Evolutionary conservation across 177 flowering plant genomes (phyloP).

Genomic region (Vitis hybrid): DNA sequence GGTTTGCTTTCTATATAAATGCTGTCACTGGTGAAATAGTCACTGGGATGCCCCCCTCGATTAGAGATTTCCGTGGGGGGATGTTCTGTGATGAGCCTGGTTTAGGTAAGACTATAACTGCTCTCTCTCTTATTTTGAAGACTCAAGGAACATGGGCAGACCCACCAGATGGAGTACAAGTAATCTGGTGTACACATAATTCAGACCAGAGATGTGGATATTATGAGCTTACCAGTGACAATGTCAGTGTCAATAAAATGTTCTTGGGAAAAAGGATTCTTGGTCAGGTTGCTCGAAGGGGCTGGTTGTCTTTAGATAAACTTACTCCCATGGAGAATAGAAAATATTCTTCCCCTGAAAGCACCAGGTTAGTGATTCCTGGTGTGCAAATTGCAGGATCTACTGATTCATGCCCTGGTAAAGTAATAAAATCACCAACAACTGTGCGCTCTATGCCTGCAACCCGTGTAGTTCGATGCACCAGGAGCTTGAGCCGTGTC

Average conservation of each 20-base stretch:
- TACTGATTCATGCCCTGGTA: conserved; percentile 22
- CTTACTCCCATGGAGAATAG: conserved; percentile 22
- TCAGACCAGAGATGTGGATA: conserved; percentile 75
- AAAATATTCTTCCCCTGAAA: conserved; percentile 31
- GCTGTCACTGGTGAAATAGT: conserved; percentile 72
- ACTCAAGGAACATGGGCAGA: conserved; percentile 83
- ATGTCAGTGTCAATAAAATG: conserved; percentile 17
- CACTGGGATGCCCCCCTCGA: conserved; percentile 54
- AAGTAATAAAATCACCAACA: conserved; percentile 22
- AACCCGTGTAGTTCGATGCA: conserved; percentile 27
- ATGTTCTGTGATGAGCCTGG: conserved; percentile 99
- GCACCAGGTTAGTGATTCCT: conserved; percentile 23
- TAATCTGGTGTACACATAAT: conserved; percentile 70
- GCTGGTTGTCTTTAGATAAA: conserved; percentile 32
- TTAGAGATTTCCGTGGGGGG: conserved; percentile 90
- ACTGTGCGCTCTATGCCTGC: conserved; percentile 21
- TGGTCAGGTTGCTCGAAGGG: conserved; percentile 43
- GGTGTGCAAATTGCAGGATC: conserved; percentile 18
- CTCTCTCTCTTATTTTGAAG: conserved; percentile 88
- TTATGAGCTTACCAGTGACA: conserved; percentile 60
- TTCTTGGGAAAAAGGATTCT: conserved; percentile 27
- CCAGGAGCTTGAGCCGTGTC: conserved; percentile 43
- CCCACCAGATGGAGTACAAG: conserved; percentile 70
- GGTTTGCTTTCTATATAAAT: conserved; percentile 61
- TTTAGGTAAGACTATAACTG: conserved; percentile 91